A percentile compares a stretch with the other conserved stretches of the same genome.
Conservation (phyloP, 257 asterid genomes). For the Solanum etuberosum region DNA sequence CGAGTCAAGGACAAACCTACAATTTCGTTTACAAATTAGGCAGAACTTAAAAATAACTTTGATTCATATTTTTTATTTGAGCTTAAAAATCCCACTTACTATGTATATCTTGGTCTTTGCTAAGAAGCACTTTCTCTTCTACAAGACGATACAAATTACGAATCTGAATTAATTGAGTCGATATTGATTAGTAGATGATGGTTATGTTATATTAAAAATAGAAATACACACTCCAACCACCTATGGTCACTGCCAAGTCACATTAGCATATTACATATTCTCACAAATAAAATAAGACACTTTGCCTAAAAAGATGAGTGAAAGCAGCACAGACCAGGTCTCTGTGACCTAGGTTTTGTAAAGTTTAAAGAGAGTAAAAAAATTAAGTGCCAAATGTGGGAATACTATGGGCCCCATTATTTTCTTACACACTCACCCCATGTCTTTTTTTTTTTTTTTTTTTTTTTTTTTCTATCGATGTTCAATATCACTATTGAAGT, state of each 20-base stretch:
- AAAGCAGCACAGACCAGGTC: not conserved
- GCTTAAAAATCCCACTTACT: too few species aligned
- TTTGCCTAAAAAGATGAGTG: not conserved
- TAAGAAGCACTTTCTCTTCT: not conserved
- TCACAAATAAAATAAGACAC: not conserved
- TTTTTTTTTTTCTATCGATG: too few species aligned
- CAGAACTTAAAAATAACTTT: not conserved
- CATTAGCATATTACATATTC: not conserved
- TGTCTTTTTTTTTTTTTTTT: not conserved
- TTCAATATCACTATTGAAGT: fast-evolving
- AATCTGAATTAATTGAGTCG: not conserved
- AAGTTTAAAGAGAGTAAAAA: not conserved
- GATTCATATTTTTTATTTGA: not conserved
- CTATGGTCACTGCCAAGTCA: not conserved
- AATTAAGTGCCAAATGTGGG: not conserved
- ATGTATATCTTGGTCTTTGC: not conserved
- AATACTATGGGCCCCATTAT: not conserved
- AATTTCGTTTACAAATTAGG: not conserved
- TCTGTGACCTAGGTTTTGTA: not conserved
- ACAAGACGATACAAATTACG: fast-evolving
- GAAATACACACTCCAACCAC: not conserved
- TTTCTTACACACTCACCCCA: not conserved
- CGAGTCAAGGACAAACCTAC: not conserved
- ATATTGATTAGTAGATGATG: not conserved
- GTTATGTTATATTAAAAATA: not conserved